phyloP scores from a whole-genome alignment of 2,329 filamentous ascomycete genomes.

The Trichoderma koningii region DNA sequence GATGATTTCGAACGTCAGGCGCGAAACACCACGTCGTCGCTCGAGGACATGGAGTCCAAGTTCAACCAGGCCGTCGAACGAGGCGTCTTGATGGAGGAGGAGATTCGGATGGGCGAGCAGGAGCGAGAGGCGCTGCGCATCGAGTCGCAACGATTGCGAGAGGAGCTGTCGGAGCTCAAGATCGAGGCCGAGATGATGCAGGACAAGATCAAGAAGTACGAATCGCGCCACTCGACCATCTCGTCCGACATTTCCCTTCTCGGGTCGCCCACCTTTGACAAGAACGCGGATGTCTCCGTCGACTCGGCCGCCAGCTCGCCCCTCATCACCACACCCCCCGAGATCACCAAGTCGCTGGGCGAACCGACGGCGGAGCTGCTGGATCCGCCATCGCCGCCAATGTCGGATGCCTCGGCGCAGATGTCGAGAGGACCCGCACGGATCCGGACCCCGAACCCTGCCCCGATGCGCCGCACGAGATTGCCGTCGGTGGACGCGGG shows the following conservation, averaged over 20 bases:
- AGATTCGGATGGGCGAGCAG: slow-evolving; percentile 86
- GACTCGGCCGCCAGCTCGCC: slow-evolving; percentile 86
- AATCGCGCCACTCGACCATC: slow-evolving; percentile 58
- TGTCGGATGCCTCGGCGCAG: slow-evolving; percentile 78
- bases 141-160: slow-evolving; percentile 83
- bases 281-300: slow-evolving; percentile 71
- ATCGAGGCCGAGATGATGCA: slow-evolving; percentile 93
- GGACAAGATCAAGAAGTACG: slow-evolving; percentile 82
- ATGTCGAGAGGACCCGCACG: slow-evolving; percentile 53
- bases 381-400: slow-evolving; percentile 89
- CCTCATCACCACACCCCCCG: slow-evolving; percentile 84
- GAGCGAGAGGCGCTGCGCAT: slow-evolving; percentile 88
- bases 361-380: slow-evolving; percentile 65
- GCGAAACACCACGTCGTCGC: slow-evolving; percentile 89
- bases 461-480: slow-evolving; percentile 49
- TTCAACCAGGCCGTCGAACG: slow-evolving; percentile 94
- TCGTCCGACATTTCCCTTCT: slow-evolving; percentile 64
- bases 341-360: slow-evolving; percentile 61
- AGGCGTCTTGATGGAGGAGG: slow-evolving; percentile 90
- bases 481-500: slow-evolving; percentile 58
- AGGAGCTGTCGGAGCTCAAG: slow-evolving; percentile 89
- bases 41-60: slow-evolving; percentile 96
- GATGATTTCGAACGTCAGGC: slow-evolving; percentile 98
- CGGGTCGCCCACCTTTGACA: slow-evolving; percentile 73
- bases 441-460: slow-evolving; percentile 38